Percentiles rank a stretch among this genome's conserved stretches.
Evolutionary conservation across 2,329 filamentous ascomycete species (phyloP).

Genomic region (Davidsoniella eucalypti): DNA sequence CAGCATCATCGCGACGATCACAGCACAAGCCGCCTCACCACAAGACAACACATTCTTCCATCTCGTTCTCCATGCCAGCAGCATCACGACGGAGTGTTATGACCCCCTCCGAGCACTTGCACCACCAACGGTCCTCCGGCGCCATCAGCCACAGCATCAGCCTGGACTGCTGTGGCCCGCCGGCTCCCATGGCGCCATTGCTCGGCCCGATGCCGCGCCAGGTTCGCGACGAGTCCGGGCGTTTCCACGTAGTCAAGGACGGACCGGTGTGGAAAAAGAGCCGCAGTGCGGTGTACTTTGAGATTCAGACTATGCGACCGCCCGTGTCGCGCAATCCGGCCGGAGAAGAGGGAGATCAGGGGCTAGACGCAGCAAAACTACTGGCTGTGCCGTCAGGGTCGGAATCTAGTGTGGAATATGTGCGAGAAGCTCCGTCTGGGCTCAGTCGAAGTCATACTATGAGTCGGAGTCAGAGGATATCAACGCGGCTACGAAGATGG

Average conservation of each 20-base stretch:
- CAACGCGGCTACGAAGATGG: slow-evolving; percentile 2
- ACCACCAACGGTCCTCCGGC: background rate
- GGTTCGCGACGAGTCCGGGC: slow-evolving; percentile 6
- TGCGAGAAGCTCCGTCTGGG: background rate
- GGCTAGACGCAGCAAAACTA: background rate
- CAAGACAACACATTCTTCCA: background rate
- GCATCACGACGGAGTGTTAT: background rate
- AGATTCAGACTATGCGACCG: slow-evolving; percentile 2
- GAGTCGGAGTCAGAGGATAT: slow-evolving; percentile 3
- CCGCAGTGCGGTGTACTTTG: slow-evolving; percentile 5
- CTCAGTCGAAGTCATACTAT: background rate
- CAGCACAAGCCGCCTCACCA: background rate
- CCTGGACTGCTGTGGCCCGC: background rate
- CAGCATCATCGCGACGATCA: background rate
- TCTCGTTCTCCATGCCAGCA: background rate
- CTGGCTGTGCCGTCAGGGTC: background rate
- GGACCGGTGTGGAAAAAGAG: background rate
- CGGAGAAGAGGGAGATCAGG: background rate
- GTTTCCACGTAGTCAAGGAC: slow-evolving; percentile 11
- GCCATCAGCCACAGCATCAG: slow-evolving; percentile 9
- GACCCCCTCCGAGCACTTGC: background rate
- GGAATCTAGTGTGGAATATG: background rate
- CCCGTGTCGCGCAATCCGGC: background rate
- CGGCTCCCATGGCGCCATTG: slow-evolving; percentile 2
- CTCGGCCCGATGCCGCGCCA: slow-evolving; percentile 6